phyloP scores from a whole-genome alignment of 352 stramenopile species.

The Pythium myriotylum region DNA sequence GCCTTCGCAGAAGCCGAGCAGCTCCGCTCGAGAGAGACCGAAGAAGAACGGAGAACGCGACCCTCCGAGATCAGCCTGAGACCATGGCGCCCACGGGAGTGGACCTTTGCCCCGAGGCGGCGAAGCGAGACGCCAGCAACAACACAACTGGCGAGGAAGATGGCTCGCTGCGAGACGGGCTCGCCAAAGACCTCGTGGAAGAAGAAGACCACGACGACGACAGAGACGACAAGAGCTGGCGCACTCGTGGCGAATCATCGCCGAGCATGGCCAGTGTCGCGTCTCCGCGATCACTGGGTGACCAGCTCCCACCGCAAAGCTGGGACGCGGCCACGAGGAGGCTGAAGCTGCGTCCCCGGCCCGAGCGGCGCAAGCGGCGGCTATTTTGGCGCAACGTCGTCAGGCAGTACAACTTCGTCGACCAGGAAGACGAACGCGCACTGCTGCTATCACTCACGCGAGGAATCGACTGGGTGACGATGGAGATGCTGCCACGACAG shows the following conservation, averaged over 20 bases:
- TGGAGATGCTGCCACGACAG: constrained; percentile 42
- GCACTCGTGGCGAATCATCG: constrained; percentile 15
- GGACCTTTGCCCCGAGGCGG: too few relatives aligned
- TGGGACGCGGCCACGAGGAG: not conserved
- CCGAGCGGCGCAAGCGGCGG: constrained; percentile 38
- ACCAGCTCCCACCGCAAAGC: not conserved
- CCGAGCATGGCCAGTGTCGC: constrained; percentile 7
- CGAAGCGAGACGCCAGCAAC: not conserved
- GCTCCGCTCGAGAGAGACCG: too few relatives aligned
- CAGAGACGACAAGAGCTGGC: constrained; percentile 28
- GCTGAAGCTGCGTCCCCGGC: not conserved
- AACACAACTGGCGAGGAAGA: not conserved
- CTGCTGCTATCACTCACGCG: constrained; percentile 66
- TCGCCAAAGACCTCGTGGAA: not conserved
- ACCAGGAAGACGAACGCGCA: constrained; percentile 56
- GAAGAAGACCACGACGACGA: constrained; percentile 23
- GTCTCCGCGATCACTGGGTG: constrained; percentile 3
- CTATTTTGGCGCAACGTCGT: constrained; percentile 82
- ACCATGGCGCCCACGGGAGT: too few relatives aligned
- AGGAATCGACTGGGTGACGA: constrained; percentile 68
- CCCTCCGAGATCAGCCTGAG: too few relatives aligned
- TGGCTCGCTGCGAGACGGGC: not conserved
- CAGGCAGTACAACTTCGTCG: constrained; percentile 78
- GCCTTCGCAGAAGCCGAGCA: too few relatives aligned
- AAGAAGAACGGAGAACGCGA: too few relatives aligned